A percentile compares a stretch with the other conserved stretches of the same genome.
Conservation (phyloP, 805 yeast species). For the Torulaspora microellipsoides region DNA sequence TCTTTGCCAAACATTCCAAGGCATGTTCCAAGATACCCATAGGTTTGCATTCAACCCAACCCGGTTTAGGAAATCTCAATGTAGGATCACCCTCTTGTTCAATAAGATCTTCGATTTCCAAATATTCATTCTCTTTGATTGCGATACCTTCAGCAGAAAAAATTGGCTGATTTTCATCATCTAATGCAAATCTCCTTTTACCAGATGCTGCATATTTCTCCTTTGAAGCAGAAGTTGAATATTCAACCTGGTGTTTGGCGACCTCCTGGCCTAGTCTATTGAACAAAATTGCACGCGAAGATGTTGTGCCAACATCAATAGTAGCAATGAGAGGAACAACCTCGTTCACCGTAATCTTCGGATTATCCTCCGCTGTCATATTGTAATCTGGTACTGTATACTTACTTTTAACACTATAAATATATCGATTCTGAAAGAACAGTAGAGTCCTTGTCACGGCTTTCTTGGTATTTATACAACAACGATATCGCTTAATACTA, state of each 20-base stretch:
- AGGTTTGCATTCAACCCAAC: conserved; percentile 95
- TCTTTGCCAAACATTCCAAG: conserved; percentile 68
- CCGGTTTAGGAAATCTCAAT: conserved; percentile 71
- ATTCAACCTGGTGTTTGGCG: conserved; percentile 87
- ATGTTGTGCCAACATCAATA: conserved; percentile 88
- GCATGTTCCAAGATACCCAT: conserved; percentile 69
- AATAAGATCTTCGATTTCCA: conserved; percentile 55
- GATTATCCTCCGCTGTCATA: conserved; percentile 9
- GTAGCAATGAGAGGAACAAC: conserved; percentile 52
- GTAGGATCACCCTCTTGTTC: conserved; percentile 47
- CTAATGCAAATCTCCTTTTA: conserved; percentile 41
- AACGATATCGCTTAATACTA: background rate
- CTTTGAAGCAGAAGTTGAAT: conserved; percentile 66
- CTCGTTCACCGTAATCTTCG: conserved; percentile 12
- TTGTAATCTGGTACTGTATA: conserved; percentile 5
- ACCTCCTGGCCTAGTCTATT: conserved; percentile 67
- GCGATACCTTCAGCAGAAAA: conserved; percentile 74
- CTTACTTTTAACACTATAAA: conserved; percentile 6
- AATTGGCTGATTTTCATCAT: conserved; percentile 41
- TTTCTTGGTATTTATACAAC: background rate
- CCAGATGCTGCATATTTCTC: conserved; percentile 43
- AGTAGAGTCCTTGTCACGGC: background rate
- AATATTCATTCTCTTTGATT: conserved; percentile 51
- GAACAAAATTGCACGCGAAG: conserved; percentile 84
- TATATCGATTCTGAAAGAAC: background rate